Base-by-base conservation (phyloP, 305 asterid genomes). In the Fraxinus paxiana region DNA sequence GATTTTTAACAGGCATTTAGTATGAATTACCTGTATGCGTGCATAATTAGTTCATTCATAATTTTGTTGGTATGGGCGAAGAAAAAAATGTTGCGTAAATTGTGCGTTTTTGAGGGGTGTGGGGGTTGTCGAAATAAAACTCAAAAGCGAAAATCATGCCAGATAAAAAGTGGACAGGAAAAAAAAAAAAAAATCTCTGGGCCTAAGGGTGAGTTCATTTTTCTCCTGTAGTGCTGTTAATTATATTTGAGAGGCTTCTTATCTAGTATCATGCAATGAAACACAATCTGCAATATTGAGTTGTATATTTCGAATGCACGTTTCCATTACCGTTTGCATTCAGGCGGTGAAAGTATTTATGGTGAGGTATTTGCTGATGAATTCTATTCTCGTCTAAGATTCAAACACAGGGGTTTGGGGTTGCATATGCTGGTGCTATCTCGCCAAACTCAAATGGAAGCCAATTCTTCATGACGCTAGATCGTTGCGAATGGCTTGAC, bases 321-420 rank as follows among this genome's bases (percentile, higher is more conserved):
- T 20, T 67, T 75, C 15, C 82, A 75, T 13, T 85, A 24, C 20
- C 72, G 51, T 69, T 56, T 72, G 43, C 67, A 61, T 87, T 67
- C 92, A 93, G 99, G 98, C 18, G 97, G 98, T 71, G 97, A 95
- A 86, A 95, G 99, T 81, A 92, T 95, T 73, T 95, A 95, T 77
- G 97, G 97, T 18, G 89, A 92, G 86, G 91, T 82, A 12, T 95
- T 95, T 83, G 85, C 95, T 0, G 99, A 93, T n/a, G 98, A 95
- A 84, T 90, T 91, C 79, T 98, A 95, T 90, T 93, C 99, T 43
- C 97, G 97, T 24, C 84, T 95, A 61, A 90, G 99, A 86, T 93
- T 95, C 85, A 95, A 95, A 88, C 99, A 95, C 76, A 89, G 99
- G 88, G 99, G 99, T 81, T 84, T 95, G 87, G 97, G 30, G 30